Conservation (phyloP, 2,329 filamentous ascomycete species). For the Scytalidium lignicola region DNA sequence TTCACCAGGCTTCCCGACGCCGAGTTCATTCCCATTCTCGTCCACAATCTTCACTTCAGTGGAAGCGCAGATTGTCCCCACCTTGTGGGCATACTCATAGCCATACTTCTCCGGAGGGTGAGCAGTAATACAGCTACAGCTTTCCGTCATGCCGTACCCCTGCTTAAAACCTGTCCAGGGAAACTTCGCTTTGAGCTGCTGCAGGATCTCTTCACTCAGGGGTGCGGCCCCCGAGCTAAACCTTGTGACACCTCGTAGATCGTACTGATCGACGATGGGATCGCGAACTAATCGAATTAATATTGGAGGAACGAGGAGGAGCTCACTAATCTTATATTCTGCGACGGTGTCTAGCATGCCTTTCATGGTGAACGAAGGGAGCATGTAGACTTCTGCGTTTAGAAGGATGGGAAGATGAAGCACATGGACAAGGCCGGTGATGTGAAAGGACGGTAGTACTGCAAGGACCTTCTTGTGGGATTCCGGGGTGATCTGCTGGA, state of each 20-base stretch:
- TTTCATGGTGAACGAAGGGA: slow-evolving; percentile 58
- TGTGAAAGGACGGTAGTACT: slow-evolving; percentile 57
- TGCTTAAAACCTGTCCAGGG: slow-evolving; percentile 58
- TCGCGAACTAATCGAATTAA: slow-evolving; percentile 57
- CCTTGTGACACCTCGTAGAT: slow-evolving; percentile 48
- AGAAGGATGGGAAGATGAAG: slow-evolving; percentile 58
- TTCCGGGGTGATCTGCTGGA: slow-evolving; percentile 45
- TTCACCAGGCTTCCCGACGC: slow-evolving; percentile 45
- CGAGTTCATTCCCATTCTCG: slow-evolving; percentile 48
- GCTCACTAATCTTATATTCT: slow-evolving; percentile 48
- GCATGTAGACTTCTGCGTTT: slow-evolving; percentile 62
- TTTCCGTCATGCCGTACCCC: slow-evolving; percentile 65
- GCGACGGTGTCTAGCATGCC: slow-evolving; percentile 48
- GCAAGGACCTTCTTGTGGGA: slow-evolving; percentile 48
- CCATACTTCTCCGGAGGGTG: slow-evolving; percentile 51
- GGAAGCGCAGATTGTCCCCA: slow-evolving; percentile 50
- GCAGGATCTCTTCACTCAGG: slow-evolving; percentile 49
- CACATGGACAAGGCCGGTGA: slow-evolving; percentile 51
- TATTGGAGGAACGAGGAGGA: slow-evolving; percentile 56
- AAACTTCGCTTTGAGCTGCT: slow-evolving; percentile 49
- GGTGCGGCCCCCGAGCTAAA: slow-evolving; percentile 59
- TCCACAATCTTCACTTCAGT: slow-evolving; percentile 58
- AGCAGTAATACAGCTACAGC: slow-evolving; percentile 56
- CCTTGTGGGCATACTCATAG: slow-evolving; percentile 52
- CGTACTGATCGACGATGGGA: slow-evolving; percentile 47